These are phyloP conservation scores for Yarrowia phangngaensis DNA, from an alignment of 805 yeast genomes.

Conservation along the genomic window DNA sequence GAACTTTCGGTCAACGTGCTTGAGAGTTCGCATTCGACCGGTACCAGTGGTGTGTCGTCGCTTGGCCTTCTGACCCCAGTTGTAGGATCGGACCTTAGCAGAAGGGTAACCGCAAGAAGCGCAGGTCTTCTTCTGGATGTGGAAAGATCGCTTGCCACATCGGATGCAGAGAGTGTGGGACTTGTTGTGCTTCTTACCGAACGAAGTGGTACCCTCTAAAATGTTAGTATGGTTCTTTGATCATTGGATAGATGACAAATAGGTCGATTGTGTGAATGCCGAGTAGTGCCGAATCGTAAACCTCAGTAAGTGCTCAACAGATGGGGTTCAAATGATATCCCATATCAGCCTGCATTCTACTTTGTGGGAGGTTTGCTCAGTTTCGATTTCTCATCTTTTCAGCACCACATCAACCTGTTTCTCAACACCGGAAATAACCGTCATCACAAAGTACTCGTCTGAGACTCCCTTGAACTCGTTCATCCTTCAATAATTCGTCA, in stretches of 20 bases:
- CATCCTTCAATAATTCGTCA: slow-evolving; percentile 5
- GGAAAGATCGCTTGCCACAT: slow-evolving; percentile 99
- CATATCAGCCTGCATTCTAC: no score
- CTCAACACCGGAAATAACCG: background rate
- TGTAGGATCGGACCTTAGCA: slow-evolving; percentile 87
- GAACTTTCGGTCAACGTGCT: slow-evolving; percentile 96
- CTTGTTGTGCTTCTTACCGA: slow-evolving; percentile 99
- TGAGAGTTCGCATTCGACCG: slow-evolving; percentile 98
- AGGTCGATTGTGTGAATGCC: background rate
- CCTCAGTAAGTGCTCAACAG: no score
- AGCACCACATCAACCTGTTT: no score
- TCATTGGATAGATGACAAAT: background rate
- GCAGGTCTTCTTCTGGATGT: slow-evolving; percentile 98
- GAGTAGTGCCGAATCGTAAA: no score
- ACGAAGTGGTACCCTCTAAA: slow-evolving; percentile 96
- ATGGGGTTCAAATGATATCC: no score
- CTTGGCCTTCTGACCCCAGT: slow-evolving; percentile 99
- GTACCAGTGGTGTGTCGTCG: slow-evolving; percentile 99
- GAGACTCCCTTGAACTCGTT: no score
- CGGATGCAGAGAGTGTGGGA: slow-evolving; percentile 95
- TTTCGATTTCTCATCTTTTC: no score
- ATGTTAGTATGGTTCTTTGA: slow-evolving; percentile 3
- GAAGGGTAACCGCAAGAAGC: slow-evolving; percentile 99
- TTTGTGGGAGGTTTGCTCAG: no score
- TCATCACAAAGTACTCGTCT: no score